Percentiles rank a stretch among this genome's conserved stretches.
phyloP scores from a whole-genome alignment of 2,329 filamentous ascomycete species.

The Talaromyces funiculosus region DNA sequence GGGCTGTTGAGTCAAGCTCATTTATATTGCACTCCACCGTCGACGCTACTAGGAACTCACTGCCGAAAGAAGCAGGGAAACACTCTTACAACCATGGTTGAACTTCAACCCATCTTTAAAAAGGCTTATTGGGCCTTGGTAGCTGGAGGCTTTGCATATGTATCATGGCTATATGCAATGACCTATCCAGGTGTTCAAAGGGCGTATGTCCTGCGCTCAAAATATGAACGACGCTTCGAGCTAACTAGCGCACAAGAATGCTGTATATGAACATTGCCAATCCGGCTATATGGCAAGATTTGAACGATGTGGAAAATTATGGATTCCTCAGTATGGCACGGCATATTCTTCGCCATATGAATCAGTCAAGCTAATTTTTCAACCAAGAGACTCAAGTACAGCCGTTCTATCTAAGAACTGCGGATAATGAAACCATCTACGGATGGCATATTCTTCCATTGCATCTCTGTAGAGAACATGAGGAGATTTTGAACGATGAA shows the following conservation, averaged over 20 bases:
- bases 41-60: background rate
- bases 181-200: constrained; percentile 69
- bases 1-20: background rate
- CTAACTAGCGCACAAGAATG: constrained; percentile 48
- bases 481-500: constrained; percentile 54
- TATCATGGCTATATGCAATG: constrained; percentile 58
- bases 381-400: constrained; percentile 74
- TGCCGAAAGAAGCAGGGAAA: background rate
- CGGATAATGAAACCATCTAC: constrained; percentile 72
- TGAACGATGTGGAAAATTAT: constrained; percentile 72
- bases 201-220: constrained; percentile 55
- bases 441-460: constrained; percentile 88
- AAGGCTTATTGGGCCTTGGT: constrained; percentile 54
- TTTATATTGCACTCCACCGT: background rate
- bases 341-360: no score
- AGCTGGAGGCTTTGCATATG: constrained; percentile 59
- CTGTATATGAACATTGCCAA: constrained; percentile 80
- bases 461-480: constrained; percentile 67
- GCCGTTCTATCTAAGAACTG: constrained; percentile 70
- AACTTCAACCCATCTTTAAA: constrained; percentile 43
- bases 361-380: background rate
- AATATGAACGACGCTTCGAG: background rate
- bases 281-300: constrained; percentile 63
- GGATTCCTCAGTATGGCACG: constrained; percentile 74
- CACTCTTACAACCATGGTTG: constrained; percentile 24